Evolutionary conservation across 345 rosid species (phyloP).

Genomic region (Xanthoceras sorbifolium): DNA sequence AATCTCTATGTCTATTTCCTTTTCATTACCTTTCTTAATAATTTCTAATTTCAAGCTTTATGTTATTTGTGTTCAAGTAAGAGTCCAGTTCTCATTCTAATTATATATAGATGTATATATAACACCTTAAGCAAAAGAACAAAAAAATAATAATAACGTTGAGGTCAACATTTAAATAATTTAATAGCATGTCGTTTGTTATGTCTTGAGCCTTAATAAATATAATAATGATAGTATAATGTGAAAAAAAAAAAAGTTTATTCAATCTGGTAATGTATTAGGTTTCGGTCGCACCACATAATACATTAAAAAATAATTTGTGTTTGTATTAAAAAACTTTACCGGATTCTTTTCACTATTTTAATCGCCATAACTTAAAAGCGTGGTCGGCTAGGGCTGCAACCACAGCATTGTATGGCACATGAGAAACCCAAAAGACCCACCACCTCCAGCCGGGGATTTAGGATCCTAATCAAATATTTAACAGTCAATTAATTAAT

Average conservation of each 20-base stretch:
- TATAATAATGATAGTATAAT: too few relatives aligned
- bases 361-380: background rate
- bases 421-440: background rate
- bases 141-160: background rate
- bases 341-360: background rate
- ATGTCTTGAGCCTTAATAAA: background rate
- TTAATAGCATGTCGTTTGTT: background rate
- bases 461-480: slow-evolving; percentile 15
- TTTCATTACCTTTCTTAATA: too few relatives aligned
- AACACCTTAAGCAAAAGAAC: too few relatives aligned
- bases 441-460: slow-evolving; percentile 7
- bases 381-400: background rate
- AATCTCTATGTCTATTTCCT: too few relatives aligned
- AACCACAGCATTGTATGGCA: background rate
- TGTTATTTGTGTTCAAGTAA: too few relatives aligned
- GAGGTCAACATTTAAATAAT: background rate
- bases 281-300: too few relatives aligned
- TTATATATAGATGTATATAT: too few relatives aligned
- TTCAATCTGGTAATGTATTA: too few relatives aligned
- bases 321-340: background rate
- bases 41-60: too few relatives aligned
- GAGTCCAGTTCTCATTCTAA: too few relatives aligned
- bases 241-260: background rate
- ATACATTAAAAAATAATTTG: too few relatives aligned
- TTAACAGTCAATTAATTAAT: background rate